Base-by-base conservation (phyloP, 1,284 basidiomycete genomes). In the Pseudozyma sp. region DNA sequence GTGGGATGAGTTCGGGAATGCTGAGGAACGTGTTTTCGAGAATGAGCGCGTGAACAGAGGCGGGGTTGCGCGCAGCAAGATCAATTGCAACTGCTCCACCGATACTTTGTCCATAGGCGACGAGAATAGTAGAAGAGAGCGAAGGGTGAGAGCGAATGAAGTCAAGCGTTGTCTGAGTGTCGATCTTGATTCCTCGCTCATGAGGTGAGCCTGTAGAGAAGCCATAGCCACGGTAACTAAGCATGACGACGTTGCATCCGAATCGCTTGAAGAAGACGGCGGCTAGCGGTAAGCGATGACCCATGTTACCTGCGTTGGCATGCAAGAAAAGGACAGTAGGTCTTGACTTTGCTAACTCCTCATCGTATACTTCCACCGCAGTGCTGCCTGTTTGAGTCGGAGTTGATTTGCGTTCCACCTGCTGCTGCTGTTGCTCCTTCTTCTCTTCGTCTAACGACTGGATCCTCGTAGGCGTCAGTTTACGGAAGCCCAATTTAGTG, bases 31-130 rank as follows among this genome's bases (percentile, higher is more conserved):
- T 83, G 86, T 98, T 98, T 86, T 98, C 95, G 59, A 98, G 88
- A 56, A 97, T 90, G n/a, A 94, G 86, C 0, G 90, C 92, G n/a
- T 87, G 74, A 57, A 93, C 90, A 86, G 78, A 89, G 34, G 88
- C 86, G 0, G 92, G 89, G 82, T 95, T 95, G 42, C 89, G 89
- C 60, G 90, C 91, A 0, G 93, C 93, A 5, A 97, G 90, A 84
- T 95, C 92, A 55, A 97, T 92, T 13, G 92, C 89, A 1, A 98
- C 95, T 0, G 95, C 95, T n/a, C 95, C 95, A 14, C 96, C 96
- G 35, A 99, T 93, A 8, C 93, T 95, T 85, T 98, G 96, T 0
- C 96, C 95, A 79, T 94, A 98, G 0, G 95, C 85, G 49, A 93
- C 70, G 57, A 83, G 82, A 47, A 49, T 21, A 52, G 70, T 70